Percentiles rank a stretch among this genome's conserved stretches.
Conservation (phyloP, 2,329 filamentous ascomycete genomes). For the Alternaria dauci region DNA sequence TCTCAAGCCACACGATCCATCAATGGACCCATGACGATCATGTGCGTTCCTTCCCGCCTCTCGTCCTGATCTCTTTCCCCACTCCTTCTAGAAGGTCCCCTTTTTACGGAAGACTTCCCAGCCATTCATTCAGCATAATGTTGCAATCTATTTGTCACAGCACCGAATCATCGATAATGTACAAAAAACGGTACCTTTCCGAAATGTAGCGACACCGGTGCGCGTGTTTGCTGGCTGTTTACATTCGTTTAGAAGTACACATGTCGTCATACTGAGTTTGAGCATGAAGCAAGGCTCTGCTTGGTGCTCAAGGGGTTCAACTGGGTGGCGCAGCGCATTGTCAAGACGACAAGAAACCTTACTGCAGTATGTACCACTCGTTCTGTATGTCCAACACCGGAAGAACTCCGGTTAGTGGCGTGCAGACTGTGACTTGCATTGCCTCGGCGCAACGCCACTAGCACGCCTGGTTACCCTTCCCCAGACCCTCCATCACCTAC, state of each 20-base stretch:
- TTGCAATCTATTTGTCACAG: background rate
- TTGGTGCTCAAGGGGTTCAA: background rate
- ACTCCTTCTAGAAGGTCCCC: constrained; percentile 12
- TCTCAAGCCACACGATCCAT: background rate
- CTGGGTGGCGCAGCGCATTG: background rate
- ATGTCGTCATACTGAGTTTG: background rate
- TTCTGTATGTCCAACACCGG: constrained; percentile 10
- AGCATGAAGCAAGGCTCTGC: background rate
- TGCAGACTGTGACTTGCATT: constrained; percentile 5
- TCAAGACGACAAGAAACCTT: constrained; percentile 8
- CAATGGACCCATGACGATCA: constrained; percentile 8
- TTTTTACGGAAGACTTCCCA: constrained; percentile 3
- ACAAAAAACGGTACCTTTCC: background rate
- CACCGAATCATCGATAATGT: background rate
- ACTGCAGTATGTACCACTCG: background rate
- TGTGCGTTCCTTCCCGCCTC: constrained; percentile 3
- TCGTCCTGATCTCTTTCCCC: background rate
- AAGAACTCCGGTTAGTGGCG: constrained; percentile 7
- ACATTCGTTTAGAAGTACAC: background rate
- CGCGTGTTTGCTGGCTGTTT: background rate
- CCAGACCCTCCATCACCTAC: constrained; percentile 1
- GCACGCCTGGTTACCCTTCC: constrained; percentile 1
- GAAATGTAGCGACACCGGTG: background rate
- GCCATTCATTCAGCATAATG: background rate
- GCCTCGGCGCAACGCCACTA: constrained; percentile 2